Evolutionary conservation across 2,329 filamentous ascomycete genomes (phyloP), one percentile per base, ranked within the genome.

Genomic region (Chaetomium globosum): DNA sequence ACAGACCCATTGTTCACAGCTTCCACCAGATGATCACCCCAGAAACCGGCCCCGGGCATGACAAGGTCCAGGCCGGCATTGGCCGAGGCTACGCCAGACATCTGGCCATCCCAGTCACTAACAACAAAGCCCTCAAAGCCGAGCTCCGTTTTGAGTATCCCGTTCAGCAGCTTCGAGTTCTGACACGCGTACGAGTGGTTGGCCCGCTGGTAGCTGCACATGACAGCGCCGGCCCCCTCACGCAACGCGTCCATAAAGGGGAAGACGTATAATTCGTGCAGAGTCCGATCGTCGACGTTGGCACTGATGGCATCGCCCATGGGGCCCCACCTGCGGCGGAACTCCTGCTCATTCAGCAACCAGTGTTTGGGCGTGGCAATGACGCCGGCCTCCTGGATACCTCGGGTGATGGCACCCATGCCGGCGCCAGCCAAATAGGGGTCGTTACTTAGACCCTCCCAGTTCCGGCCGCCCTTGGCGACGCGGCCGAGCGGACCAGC

Each of bases 1-100:
- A 96, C 80, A 0, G 89, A 91, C 4, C 91, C 90, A 71, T 95
- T 95, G 33, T 85, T 78, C n/a, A 96, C 86, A 0, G 90, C 90
- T 64, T 90, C 80, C 0, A 89, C 89, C 64, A 96, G 77, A 73
- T 93, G 93, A 8, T 77, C 71, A 0, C 90, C 91, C 77, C 81
- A 85, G 1, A 86, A 81, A 0, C 81, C 82, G 3, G 73, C 76
- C n/a, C 78, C 77, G 0, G 86, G 86, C 86, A 89, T 89, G 3
- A 87, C 85, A 85, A 94, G 89, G 72, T 96, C 92, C 1, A 88
- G 75, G 0, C 86, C 86, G 4, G 82, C 80, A 36, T 84, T 82
- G 0, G 78, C 84, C 56, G 85, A 83, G 33, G 81, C 78, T 0
- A 88, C 77, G 12, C 81, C 80, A 31, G 85, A 80, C 68, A 90